Evolutionary conservation across 73 alveolate species (phyloP).

Genomic region (Blepharisma stoltei): DNA sequence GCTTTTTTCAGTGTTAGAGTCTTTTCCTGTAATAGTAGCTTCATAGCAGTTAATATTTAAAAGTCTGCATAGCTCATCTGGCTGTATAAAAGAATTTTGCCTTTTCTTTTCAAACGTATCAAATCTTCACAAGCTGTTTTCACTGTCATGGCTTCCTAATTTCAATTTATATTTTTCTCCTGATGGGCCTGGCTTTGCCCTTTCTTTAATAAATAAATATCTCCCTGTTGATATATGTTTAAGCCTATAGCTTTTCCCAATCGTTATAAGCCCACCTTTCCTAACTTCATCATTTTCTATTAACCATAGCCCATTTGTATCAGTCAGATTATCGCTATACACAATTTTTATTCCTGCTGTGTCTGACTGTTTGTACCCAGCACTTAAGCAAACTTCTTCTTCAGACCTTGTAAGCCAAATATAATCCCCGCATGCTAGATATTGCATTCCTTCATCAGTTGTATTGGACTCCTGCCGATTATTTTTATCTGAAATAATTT

Average conservation of each 20-base stretch:
- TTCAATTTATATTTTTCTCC: slow-evolving; percentile 2
- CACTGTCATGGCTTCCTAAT: too few species aligned
- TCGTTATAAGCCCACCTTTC: slow-evolving; percentile 41
- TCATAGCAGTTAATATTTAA: too few species aligned
- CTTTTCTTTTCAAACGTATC: background rate
- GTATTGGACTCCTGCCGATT: too few species aligned
- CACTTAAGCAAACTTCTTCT: slow-evolving; percentile 26
- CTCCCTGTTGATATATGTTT: slow-evolving; percentile 45
- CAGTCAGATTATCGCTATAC: slow-evolving; percentile 16
- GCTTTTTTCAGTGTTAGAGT: too few species aligned
- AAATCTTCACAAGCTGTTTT: background rate
- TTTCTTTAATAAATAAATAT: slow-evolving; percentile 35
- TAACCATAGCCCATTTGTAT: slow-evolving; percentile 47
- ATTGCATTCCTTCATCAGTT: background rate
- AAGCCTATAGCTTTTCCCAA: slow-evolving; percentile 33
- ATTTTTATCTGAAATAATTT: too few species aligned
- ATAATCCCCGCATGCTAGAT: background rate
- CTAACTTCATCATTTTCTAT: slow-evolving; percentile 35
- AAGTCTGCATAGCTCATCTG: too few species aligned
- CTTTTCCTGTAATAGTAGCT: too few species aligned
- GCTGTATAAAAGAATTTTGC: too few species aligned
- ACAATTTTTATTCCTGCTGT: background rate
- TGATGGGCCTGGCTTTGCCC: background rate
- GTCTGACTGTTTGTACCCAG: too few species aligned
- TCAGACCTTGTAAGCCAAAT: slow-evolving; percentile 30